A percentile compares a stretch with the other conserved stretches of the same genome.
These are phyloP conservation scores for Zygotorulaspora danielsina DNA, from an alignment of 805 yeast genomes.

Conservation along the genomic window DNA sequence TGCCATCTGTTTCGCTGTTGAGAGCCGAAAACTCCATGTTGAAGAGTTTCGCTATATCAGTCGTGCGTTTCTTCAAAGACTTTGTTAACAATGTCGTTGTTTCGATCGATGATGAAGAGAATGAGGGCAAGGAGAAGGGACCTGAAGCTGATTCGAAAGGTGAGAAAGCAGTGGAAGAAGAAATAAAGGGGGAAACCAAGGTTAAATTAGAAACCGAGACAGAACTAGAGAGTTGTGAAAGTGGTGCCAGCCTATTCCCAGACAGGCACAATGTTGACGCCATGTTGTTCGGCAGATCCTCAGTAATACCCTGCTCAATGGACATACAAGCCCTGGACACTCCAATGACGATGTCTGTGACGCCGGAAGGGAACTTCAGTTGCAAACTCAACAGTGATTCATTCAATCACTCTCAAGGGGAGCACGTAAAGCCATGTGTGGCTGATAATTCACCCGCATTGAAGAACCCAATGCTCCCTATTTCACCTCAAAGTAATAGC, in stretches of 20 bases:
- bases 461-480: conserved; percentile 13
- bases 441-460: conserved; percentile 1
- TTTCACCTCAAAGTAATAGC: conserved; percentile 23
- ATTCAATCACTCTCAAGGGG: neutral
- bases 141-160: neutral
- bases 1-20: conserved; percentile 13
- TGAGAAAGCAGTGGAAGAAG: conserved; percentile 2
- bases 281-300: conserved; percentile 16
- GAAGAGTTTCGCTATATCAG: conserved; percentile 6
- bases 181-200: conserved; percentile 2
- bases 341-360: conserved; percentile 24
- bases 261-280: conserved; percentile 24
- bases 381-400: conserved; percentile 13
- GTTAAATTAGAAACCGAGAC: neutral
- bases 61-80: conserved; percentile 14
- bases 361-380: conserved; percentile 24
- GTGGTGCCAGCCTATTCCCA: conserved; percentile 20
- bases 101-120: conserved; percentile 4
- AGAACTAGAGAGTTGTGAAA: neutral
- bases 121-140: neutral
- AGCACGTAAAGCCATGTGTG: neutral
- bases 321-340: conserved; percentile 20
- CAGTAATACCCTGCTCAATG: conserved; percentile 30
- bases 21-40: conserved; percentile 9
- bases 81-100: conserved; percentile 16